Conservation (phyloP, 2,329 filamentous ascomycete genomes). For the Clarireedia sp. region DNA sequence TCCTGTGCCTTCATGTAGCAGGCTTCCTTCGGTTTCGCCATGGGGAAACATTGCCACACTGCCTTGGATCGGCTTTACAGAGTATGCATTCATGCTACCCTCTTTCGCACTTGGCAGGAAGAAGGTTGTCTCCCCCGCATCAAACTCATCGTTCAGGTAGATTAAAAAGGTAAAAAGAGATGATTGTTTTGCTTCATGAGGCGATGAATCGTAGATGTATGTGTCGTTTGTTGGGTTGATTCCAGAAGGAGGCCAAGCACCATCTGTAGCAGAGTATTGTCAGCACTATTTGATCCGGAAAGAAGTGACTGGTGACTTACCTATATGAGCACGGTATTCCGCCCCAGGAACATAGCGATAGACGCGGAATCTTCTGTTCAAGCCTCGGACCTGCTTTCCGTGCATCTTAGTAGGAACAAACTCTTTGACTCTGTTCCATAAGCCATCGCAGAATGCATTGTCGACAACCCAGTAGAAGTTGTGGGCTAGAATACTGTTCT, state of each 20-base stretch:
- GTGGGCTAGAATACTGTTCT: constrained; percentile 58
- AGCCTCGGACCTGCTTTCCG: constrained; percentile 50
- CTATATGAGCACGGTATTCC: constrained; percentile 63
- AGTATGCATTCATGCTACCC: constrained; percentile 61
- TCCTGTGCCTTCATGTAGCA: constrained; percentile 64
- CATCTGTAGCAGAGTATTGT: constrained; percentile 35
- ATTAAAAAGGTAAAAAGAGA: constrained; percentile 63
- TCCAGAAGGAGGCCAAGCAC: constrained; percentile 65
- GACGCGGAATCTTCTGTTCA: constrained; percentile 63
- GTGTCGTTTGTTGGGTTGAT: constrained; percentile 38
- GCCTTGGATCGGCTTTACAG: constrained; percentile 61
- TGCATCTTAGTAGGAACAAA: constrained; percentile 49
- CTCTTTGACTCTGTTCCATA: constrained; percentile 53
- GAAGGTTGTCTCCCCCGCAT: constrained; percentile 64
- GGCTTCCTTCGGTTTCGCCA: constrained; percentile 55
- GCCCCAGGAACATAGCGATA: constrained; percentile 67
- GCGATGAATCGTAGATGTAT: constrained; percentile 62
- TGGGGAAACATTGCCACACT: constrained; percentile 62
- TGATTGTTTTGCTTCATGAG: constrained; percentile 50
- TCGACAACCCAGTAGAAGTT: constrained; percentile 70
- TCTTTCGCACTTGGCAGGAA: constrained; percentile 58
- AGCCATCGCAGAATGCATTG: constrained; percentile 49
- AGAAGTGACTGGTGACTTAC: constrained; percentile 14
- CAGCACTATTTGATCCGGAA: neutral
- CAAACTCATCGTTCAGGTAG: constrained; percentile 65